phyloP scores from a whole-genome alignment of 2,329 filamentous ascomycete genomes.

The Colletotrichum gigasporum region DNA sequence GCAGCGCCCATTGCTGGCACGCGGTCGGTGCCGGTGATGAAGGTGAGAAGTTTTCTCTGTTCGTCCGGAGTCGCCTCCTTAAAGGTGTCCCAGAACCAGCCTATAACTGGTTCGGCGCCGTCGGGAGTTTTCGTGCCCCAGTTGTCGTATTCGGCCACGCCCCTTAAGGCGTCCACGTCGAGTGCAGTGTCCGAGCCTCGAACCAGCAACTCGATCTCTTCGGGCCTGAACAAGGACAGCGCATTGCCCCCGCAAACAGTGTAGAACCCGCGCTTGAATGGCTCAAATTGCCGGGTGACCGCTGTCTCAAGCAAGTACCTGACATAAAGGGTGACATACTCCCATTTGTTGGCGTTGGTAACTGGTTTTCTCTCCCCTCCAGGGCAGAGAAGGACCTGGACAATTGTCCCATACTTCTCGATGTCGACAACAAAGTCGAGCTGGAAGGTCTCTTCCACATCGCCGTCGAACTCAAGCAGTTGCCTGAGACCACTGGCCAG shows the following conservation, averaged over 20 bases:
- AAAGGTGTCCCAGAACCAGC: constrained; percentile 92
- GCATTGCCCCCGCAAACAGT: constrained; percentile 91
- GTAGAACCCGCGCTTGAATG: constrained; percentile 94
- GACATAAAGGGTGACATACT: constrained; percentile 89
- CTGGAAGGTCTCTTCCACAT: constrained; percentile 83
- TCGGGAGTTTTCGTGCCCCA: constrained; percentile 71
- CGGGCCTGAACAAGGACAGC: constrained; percentile 84
- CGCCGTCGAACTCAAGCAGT: constrained; percentile 83
- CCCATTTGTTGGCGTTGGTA: constrained; percentile 83
- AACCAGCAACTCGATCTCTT: constrained; percentile 90
- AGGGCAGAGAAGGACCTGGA: constrained; percentile 75
- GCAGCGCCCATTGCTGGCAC: constrained; percentile 89
- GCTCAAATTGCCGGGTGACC: constrained; percentile 86
- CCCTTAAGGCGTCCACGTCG: constrained; percentile 78
- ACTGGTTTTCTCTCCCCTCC: constrained; percentile 80
- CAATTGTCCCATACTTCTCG: constrained; percentile 77
- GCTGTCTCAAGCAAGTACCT: constrained; percentile 81
- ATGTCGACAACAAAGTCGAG: constrained; percentile 82
- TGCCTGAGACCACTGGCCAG: constrained; percentile 80
- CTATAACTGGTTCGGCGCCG: constrained; percentile 72
- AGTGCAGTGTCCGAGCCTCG: constrained; percentile 85
- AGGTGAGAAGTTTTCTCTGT: constrained; percentile 82
- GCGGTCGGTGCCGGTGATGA: constrained; percentile 90
- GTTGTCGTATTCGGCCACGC: constrained; percentile 83
- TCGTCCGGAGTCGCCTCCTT: constrained; percentile 69